Evolutionary conservation across 2,329 filamentous ascomycete genomes (phyloP), one percentile per base, ranked within the genome.

Genomic region (Cryoendolithus antarcticus): DNA sequence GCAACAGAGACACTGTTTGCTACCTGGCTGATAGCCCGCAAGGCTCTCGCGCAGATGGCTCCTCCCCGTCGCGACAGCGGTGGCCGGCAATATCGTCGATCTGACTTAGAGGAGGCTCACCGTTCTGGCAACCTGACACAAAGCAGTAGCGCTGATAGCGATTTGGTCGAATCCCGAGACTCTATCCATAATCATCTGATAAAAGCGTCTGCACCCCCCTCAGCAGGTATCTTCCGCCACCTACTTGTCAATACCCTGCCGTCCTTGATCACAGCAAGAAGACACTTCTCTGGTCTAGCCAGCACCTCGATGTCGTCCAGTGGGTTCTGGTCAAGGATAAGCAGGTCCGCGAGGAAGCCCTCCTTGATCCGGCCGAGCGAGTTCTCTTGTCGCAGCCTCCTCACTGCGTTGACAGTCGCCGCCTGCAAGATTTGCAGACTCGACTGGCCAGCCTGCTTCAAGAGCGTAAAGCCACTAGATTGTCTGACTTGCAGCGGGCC

Each of bases 221-320:
- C 53, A 9, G 31, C 37, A 27, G 44, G 29, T 42, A 59, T 30
- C 40, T 52, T 54, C 24, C 51, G 54, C 52, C 51, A 58, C 19
- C 49, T 45, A 42, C 59, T 62, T 39, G 54, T 54, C 34, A 59
- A 57, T 10, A 74, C 60, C 9, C 67, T 58, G 1, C 73, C 72
- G 29, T 72, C 71, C 49, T 75, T 75, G 35, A 76, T 60, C 1
- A 75, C 70, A 2, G 61, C 66, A 32, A 73, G 46, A 6, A 75
- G 45, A 43, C 65, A 58, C 47, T 62, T 59, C 36, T 73, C 65
- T 2, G 65, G 65, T 31, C 58, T 48, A 43, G 69, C 69, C 19
- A 77, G 49, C 3, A 74, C 56, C 0, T 61, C 60, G 11, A 76
- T 64, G 48, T 77, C 65, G n/a, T 74, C 64, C 37, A 77, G 52